phyloP scores from a whole-genome alignment of 2,329 filamentous ascomycete genomes.

The Aspergillus caelatus region DNA sequence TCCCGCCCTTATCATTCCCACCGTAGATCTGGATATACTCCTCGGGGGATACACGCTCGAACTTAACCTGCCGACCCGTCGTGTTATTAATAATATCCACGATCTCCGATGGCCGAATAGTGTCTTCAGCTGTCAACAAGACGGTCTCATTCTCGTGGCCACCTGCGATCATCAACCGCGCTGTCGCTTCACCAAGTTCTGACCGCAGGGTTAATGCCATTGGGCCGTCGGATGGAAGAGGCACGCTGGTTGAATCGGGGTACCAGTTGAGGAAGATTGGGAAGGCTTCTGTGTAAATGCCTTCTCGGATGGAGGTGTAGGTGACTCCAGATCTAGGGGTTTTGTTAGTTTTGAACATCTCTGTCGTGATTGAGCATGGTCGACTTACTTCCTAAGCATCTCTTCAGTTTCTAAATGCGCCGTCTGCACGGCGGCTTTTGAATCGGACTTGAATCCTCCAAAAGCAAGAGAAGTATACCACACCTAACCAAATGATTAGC shows the following conservation, averaged over 20 bases:
- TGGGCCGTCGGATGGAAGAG: constrained; percentile 44
- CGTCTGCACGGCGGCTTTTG: constrained; percentile 57
- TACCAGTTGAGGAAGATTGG: constrained; percentile 58
- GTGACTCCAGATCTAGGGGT: constrained; percentile 41
- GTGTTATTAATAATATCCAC: constrained; percentile 43
- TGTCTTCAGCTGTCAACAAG: constrained; percentile 42
- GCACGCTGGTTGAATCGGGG: constrained; percentile 33
- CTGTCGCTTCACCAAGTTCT: constrained; percentile 60
- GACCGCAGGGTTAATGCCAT: constrained; percentile 56
- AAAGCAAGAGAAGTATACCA: constrained; percentile 65
- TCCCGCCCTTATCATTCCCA: constrained; percentile 40
- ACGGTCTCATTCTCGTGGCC: constrained; percentile 40
- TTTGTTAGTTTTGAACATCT: constrained; percentile 3
- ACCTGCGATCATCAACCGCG: constrained; percentile 52
- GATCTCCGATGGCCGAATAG: constrained; percentile 38
- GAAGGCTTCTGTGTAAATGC: constrained; percentile 63
- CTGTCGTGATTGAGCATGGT: accelerated
- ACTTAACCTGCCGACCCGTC: constrained; percentile 33
- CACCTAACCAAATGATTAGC: constrained; percentile 25
- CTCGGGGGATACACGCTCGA: constrained; percentile 38
- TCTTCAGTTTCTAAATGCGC: constrained; percentile 61
- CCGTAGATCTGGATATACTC: constrained; percentile 37
- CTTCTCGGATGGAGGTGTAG: constrained; percentile 61
- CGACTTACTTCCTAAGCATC: constrained; percentile 46
- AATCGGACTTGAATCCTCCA: constrained; percentile 46